Percentiles rank a stretch among this genome's conserved stretches.
phyloP scores from a whole-genome alignment of 2,329 filamentous ascomycete species.

The Ophiostoma tasmaniense region DNA sequence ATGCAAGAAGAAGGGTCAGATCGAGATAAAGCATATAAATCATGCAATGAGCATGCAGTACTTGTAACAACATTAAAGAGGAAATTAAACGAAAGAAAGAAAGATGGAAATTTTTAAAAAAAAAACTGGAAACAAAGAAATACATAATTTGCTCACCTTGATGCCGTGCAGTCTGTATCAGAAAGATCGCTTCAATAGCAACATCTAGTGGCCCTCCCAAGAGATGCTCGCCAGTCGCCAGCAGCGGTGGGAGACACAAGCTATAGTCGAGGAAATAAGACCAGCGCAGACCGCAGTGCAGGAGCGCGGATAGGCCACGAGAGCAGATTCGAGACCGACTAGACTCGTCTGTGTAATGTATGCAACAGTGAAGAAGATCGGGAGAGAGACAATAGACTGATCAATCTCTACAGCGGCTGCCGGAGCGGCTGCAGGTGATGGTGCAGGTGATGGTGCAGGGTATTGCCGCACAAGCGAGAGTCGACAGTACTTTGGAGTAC shows the following conservation, averaged over 20 bases:
- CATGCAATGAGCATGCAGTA: background rate
- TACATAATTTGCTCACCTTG: background rate
- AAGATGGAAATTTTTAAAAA: background rate
- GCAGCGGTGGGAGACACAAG: background rate
- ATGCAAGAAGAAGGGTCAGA: background rate
- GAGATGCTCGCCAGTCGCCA: background rate
- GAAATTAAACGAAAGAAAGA: background rate
- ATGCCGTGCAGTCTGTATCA: background rate
- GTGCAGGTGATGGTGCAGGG: background rate
- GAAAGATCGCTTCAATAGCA: background rate
- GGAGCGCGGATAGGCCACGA: background rate
- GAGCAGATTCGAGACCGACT: background rate
- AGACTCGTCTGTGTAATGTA: background rate
- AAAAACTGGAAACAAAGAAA: background rate
- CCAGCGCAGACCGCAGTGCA: background rate
- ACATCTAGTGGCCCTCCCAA: background rate
- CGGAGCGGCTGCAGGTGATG: background rate
- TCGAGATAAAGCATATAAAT: background rate
- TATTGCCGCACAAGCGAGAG: background rate
- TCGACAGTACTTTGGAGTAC: background rate
- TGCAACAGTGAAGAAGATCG: background rate
- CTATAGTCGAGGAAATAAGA: background rate
- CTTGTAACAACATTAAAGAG: background rate
- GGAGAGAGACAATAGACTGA: background rate
- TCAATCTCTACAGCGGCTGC: background rate